phyloP scores from a whole-genome alignment of 1,284 basidiomycete species.

The Ganoderma boninense region DNA sequence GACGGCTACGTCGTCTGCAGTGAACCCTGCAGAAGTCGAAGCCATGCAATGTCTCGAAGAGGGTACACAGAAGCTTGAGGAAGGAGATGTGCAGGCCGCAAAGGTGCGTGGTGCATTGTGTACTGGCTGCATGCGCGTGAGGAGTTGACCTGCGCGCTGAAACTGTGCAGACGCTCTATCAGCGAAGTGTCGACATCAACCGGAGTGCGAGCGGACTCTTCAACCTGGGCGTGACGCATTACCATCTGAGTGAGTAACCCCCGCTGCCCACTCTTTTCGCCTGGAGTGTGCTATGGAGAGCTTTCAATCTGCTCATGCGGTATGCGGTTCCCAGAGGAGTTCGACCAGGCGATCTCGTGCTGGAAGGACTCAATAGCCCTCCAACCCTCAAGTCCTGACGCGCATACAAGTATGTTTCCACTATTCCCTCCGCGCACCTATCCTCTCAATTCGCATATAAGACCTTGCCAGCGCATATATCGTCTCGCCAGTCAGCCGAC shows the following conservation, averaged over 20 bases:
- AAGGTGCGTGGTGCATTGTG: conserved; percentile 48
- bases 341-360: conserved; percentile 82
- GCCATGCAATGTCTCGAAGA: conserved; percentile 86
- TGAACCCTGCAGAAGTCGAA: conserved; percentile 87
- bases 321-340: conserved; percentile 70
- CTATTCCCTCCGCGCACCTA: conserved; percentile 17
- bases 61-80: conserved; percentile 89
- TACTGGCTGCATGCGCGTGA: neutral
- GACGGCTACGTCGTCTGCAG: conserved; percentile 79
- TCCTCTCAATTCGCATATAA: conserved; percentile 42
- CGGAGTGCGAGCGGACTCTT: conserved; percentile 86
- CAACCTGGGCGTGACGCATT: conserved; percentile 90
- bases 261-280: neutral
- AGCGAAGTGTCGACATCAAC: conserved; percentile 83
- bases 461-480: conserved; percentile 96
- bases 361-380: conserved; percentile 90
- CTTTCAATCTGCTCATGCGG: conserved; percentile 20
- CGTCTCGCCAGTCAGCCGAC: conserved; percentile 83
- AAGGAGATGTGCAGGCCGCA: conserved; percentile 87
- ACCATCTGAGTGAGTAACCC: conserved; percentile 77
- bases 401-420: conserved; percentile 84
- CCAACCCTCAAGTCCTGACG: conserved; percentile 88
- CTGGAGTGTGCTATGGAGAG: neutral
- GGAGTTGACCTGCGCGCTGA: neutral
- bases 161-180: conserved; percentile 61